Evolutionary conservation across 306 rosid genomes (phyloP), one percentile per base, ranked within the genome.

Genomic region (Prunus kanzakura): DNA sequence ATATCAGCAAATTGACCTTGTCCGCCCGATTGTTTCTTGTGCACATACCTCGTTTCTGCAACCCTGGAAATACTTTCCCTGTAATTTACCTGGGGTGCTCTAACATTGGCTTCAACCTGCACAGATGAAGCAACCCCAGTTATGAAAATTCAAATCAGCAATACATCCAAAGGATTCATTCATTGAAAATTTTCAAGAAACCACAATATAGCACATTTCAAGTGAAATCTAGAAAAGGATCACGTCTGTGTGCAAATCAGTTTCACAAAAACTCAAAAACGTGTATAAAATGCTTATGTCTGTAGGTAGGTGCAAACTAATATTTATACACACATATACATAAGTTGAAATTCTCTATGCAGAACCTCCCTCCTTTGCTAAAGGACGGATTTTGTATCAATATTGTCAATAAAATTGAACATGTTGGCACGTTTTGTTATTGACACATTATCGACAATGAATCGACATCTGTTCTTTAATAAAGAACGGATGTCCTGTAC

Each of bases 41-140:
- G 97, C 80, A 95, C 90, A 73, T 92, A 95, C 83, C 89, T 90
- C 46, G 82, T 89, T 82, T 90, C 91, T 3, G 92, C 19, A 58
- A 78, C 5, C 83, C 69, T 95, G 30, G 97, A 92, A 84, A 95
- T 95, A 83, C 97, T 95, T 82, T 95, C 99, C 64, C 97, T 80
- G 87, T 95, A 95, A 86, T 95, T 95, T 67, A 95, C 99, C 87
- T 95, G 99, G 57, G 97, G 99, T 51, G 99, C 99, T 55, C 99
- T 97, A 54, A 95, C 97, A 62, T 95, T 95, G 15, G 99, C 99
- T 75, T 90, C 97, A 74, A 95, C 98, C 98, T 94, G 74, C 76
- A 71, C 56, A 73, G 51, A 80, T 30, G 74, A 82, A 74, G 58
- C 70, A 41, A 80, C 46, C 84, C 50, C 35, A 71, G 56, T 60